Evolutionary conservation across 768 basidiomycete genomes (phyloP), one percentile per base, ranked within the genome.

Genomic region (Postia placenta): DNA sequence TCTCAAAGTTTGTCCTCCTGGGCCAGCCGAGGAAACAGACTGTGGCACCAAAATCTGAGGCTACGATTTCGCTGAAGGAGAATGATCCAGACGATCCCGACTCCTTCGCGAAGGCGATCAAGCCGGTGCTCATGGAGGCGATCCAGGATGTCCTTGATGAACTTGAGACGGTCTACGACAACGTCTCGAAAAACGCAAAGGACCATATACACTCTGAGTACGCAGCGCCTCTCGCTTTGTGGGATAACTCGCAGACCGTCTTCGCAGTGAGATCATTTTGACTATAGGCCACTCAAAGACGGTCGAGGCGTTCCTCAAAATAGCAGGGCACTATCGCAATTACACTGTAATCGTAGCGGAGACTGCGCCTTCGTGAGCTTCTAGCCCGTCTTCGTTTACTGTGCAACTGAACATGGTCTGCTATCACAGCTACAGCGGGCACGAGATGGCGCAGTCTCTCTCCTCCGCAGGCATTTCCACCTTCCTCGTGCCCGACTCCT

Each of bases 121-220:
- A 94, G 68, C 95, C 95, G 2, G 86, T 96, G 1, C 74, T 99
- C 47, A 92, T 97, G 77, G 92, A 96, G 66, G 96, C 93, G 5
- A 94, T 99, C 45, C 88, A 95, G 62, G 95, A 97, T 61, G 89
- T 97, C 15, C 75, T 96, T 39, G 92, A 96, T 56, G 96, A 99
- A 66, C 73, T 99, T 30, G 94, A 96, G 64, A 93, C 90, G 2
- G 94, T 95, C 1, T 92, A 97, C 58, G 90, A 96, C 57, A 93
- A 87, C 58, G 85, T 98, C 17, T 88, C 90, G 7, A 95, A 90
- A 71, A 90, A 88, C 58, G 92, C 94, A 2, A 87, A 82, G 67
- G 93, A 96, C 64, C 94, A 98, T 63, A 88, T 99, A 51, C 95
- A 98, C 65, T 92, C 93, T n/a, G 93, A 96, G 95, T 97, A 62